phyloP scores from a whole-genome alignment of 306 rosid species.

The Dryas octopetala region DNA sequence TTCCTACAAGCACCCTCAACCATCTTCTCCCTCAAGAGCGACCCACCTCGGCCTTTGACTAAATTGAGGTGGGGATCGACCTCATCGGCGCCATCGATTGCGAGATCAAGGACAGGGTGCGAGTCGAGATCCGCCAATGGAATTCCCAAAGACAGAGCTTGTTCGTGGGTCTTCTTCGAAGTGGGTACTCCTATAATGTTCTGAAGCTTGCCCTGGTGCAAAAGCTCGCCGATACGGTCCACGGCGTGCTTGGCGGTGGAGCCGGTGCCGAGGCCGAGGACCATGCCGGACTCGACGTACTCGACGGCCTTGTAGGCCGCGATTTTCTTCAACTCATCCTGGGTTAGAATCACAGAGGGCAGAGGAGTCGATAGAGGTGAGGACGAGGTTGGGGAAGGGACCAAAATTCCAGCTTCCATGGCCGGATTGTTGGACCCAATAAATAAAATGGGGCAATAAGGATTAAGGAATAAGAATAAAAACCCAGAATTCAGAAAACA shows the following conservation, averaged over 20 bases:
- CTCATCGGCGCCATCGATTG: slow-evolving; percentile 93
- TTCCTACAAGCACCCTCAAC: slow-evolving; percentile 72
- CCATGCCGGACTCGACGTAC: slow-evolving; percentile 82
- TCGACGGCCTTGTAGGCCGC: slow-evolving; percentile 94
- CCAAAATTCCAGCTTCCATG: slow-evolving; percentile 58
- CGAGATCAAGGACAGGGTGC: slow-evolving; percentile 66
- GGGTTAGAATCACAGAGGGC: slow-evolving; percentile 51
- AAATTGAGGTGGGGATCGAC: slow-evolving; percentile 70
- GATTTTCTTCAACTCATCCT: slow-evolving; percentile 80
- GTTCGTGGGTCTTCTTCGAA: slow-evolving; percentile 69
- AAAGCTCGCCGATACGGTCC: slow-evolving; percentile 72
- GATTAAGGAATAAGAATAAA: slow-evolving; percentile 28
- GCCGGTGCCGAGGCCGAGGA: slow-evolving; percentile 86
- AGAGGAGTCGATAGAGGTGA: slow-evolving; percentile 17
- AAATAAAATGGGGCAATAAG: slow-evolving; percentile 53
- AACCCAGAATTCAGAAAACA: not conserved
- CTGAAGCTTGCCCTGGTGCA: slow-evolving; percentile 60
- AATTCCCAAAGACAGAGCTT: slow-evolving; percentile 66
- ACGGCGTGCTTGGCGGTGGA: slow-evolving; percentile 88
- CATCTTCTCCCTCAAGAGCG: slow-evolving; percentile 81
- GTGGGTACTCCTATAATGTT: slow-evolving; percentile 82
- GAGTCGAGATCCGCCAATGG: slow-evolving; percentile 76
- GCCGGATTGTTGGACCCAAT: slow-evolving; percentile 49
- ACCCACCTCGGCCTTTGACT: slow-evolving; percentile 91
- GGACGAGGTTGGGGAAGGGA: slow-evolving; percentile 45